phyloP scores from a whole-genome alignment of 345 rosid genomes.

The Reutealis trisperma region DNA sequence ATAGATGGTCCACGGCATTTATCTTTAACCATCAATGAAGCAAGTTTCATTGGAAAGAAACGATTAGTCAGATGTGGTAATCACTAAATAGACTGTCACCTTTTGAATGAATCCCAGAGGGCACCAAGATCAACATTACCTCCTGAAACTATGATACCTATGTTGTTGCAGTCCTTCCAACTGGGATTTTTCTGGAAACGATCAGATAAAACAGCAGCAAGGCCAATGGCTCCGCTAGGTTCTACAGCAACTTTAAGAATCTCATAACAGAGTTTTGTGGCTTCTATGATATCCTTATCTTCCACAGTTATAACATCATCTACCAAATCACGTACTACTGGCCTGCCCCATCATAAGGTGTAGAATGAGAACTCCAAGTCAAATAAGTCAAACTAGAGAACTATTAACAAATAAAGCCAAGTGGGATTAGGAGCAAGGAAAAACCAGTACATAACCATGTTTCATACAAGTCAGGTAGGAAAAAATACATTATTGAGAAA shows the following conservation, averaged over 20 bases:
- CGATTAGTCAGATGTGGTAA: neutral
- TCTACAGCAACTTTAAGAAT: slow-evolving; percentile 80
- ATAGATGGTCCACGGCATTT: too few species aligned
- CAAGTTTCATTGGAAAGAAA: neutral
- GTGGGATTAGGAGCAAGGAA: neutral
- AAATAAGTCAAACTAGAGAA: neutral
- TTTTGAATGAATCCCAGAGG: slow-evolving; percentile 57
- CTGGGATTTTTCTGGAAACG: slow-evolving; percentile 54
- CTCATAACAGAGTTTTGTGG: slow-evolving; percentile 84
- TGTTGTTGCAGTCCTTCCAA: slow-evolving; percentile 54
- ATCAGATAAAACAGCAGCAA: slow-evolving; percentile 78
- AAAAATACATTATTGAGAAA: slow-evolving; percentile 3
- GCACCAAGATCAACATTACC: slow-evolving; percentile 79
- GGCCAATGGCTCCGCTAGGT: slow-evolving; percentile 96
- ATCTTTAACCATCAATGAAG: neutral
- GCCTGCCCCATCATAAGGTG: slow-evolving; percentile 47
- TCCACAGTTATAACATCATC: slow-evolving; percentile 72
- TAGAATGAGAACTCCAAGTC: neutral
- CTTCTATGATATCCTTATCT: slow-evolving; percentile 66
- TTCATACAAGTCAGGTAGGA: neutral
- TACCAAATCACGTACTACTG: slow-evolving; percentile 72
- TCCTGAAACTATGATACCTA: slow-evolving; percentile 74
- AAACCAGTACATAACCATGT: neutral
- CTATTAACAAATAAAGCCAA: neutral
- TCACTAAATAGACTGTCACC: slow-evolving; percentile 8